phyloP scores from a whole-genome alignment of 192 early-diverging fungal species.

The Podila horticola region DNA sequence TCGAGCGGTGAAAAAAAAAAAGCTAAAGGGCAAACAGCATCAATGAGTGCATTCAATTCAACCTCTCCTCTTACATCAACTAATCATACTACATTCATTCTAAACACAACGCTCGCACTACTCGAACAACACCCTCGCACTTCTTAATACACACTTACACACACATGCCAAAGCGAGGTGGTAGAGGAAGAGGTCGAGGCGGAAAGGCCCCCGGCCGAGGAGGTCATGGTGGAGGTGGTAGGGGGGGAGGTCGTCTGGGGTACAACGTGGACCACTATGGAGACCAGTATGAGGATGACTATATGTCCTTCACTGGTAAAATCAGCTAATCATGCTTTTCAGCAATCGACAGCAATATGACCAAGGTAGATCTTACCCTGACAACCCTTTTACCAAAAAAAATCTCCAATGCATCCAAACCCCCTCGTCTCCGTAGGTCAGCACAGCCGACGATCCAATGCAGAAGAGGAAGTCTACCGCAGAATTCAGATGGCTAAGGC shows the following conservation, averaged over 20 bases:
- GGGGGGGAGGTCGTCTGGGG: neutral
- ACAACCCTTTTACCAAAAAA: neutral
- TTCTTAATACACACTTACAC: neutral
- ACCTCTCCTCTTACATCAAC: neutral
- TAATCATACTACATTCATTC: neutral
- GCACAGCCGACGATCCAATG: neutral
- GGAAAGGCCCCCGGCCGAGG: conserved; percentile 9
- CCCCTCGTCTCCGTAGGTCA: neutral
- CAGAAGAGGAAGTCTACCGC: conserved; percentile 3
- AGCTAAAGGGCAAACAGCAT: too few relatives aligned
- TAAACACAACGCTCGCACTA: neutral
- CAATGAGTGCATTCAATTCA: neutral
- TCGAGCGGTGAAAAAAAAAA: neutral
- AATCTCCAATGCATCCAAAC: too few relatives aligned
- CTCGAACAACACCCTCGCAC: neutral
- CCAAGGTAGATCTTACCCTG: neutral
- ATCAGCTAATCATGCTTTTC: neutral
- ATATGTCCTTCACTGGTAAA: conserved; percentile 18
- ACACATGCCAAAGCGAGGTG: conserved; percentile 28
- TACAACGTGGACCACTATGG: conserved; percentile 17
- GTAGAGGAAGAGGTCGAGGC: conserved; percentile 24
- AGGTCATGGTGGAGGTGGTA: conserved; percentile 4
- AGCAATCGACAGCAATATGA: neutral
- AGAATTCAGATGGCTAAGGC: conserved; percentile 1
- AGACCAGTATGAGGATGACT: conserved; percentile 32